Evolutionary conservation across 768 basidiomycete species (phyloP), one percentile per base, ranked within the genome.

Genomic region (Amyloporia xantha): DNA sequence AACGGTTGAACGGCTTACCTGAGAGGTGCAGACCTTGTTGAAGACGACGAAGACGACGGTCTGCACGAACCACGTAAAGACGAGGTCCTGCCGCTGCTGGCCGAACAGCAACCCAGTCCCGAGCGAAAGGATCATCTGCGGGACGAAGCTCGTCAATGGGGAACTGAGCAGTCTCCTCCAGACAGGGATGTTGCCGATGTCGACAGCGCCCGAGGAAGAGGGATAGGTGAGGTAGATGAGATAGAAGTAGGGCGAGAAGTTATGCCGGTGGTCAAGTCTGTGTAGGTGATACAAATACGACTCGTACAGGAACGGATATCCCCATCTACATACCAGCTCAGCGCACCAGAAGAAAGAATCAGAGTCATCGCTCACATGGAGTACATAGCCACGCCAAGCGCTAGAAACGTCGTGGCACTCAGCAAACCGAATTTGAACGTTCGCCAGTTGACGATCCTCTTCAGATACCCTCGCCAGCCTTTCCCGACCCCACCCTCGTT

Each of bases 11-110:
- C n/a, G 10, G 63, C 73, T 54, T 56, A 89, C 91, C 75, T 95
- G 92, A 0, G 93, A 96, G 0, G 96, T 99, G 76, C 94, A 96
- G 44, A 99, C 96, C 66, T 95, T 94, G 66, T 98, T 99, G 71
- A 98, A 95, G 6, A 91, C 68, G n/a, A 97, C 94, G 59, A 99
- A 98, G 0, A 78, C 69, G 30, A 77, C 76, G 2, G 96, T 98
- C 66, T 97, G 94, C 11, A 94, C 74, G 61, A 96, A 92, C 89
- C 90, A 95, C 2, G 86, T 74, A 54, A 93, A 86, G 6, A 81
- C 74, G 2, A 97, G 71, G 57, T 91, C 79, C 13, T 71, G 64
- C 39, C 66, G 71, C 36, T 68, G 70, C 47, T 71, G 64, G 2
- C 83, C 85, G 41, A 93, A 81, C 1, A 82, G 59, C n/a, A 94